phyloP scores from a whole-genome alignment of 1,139 yeast genomes.

The Candida sojae region DNA sequence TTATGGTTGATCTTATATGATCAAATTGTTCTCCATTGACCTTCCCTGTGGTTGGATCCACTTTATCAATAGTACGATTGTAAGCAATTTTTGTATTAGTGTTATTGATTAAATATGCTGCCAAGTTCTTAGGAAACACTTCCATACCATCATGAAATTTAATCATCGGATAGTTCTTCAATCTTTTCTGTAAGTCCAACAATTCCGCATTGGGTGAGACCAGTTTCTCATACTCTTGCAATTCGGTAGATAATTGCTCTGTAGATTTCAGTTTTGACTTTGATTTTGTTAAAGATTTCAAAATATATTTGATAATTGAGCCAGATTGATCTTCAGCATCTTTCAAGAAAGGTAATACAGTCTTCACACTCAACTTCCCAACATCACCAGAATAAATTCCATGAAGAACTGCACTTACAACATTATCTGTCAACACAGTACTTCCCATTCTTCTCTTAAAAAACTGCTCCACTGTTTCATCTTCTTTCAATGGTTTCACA shows the following conservation, averaged over 20 bases:
- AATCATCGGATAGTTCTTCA: conserved; percentile 54
- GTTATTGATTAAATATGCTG: conserved; percentile 30
- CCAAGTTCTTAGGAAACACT: conserved; percentile 46
- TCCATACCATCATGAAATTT: conserved; percentile 56
- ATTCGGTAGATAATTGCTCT: conserved; percentile 17
- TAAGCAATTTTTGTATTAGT: conserved; percentile 44
- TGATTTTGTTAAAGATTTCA: conserved; percentile 11
- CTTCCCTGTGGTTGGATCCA: conserved; percentile 21
- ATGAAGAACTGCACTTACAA: conserved; percentile 80
- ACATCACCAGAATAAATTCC: conserved; percentile 94
- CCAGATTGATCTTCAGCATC: conserved; percentile 62
- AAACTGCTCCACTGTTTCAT: conserved; percentile 74
- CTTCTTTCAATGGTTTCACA: conserved; percentile 33
- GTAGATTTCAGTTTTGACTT: conserved; percentile 10
- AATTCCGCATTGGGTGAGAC: conserved; percentile 43
- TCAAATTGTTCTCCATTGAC: conserved; percentile 32
- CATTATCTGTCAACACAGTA: conserved; percentile 54
- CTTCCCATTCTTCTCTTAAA: conserved; percentile 68
- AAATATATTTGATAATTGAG: conserved; percentile 48
- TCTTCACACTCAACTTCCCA: conserved; percentile 60
- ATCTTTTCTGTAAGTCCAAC: conserved; percentile 27
- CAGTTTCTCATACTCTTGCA: conserved; percentile 30
- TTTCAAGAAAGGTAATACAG: conserved; percentile 55
- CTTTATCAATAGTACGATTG: conserved; percentile 19
- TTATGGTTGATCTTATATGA: conserved; percentile 61